A percentile compares a stretch with the other conserved stretches of the same genome.
These are phyloP conservation scores for Chaetomiaceae sp. DNA, from an alignment of 2,329 filamentous ascomycete genomes.

Conservation along the genomic window DNA sequence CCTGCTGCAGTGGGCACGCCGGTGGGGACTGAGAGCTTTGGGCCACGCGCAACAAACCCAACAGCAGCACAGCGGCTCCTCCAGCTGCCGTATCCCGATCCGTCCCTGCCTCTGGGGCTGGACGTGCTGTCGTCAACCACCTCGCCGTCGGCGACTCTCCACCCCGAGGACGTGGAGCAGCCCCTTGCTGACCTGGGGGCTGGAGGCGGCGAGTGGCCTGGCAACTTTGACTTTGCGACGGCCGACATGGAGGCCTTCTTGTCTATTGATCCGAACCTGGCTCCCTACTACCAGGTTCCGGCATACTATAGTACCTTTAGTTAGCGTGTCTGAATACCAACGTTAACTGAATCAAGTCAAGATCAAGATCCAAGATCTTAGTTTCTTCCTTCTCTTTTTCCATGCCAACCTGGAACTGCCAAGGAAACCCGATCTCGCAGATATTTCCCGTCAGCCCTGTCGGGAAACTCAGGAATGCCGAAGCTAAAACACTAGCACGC, in stretches of 20 bases:
- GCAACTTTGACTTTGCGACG: slow-evolving; percentile 4
- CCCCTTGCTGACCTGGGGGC: neutral
- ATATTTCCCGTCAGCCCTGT: too few species aligned
- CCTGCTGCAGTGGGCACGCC: too few species aligned
- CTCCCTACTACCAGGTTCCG: neutral
- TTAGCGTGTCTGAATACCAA: too few species aligned
- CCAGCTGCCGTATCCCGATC: neutral
- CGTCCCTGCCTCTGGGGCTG: neutral
- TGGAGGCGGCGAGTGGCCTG: neutral
- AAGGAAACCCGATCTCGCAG: too few species aligned
- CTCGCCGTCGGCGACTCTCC: neutral
- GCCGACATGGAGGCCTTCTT: slow-evolving; percentile 6
- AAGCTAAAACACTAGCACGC: too few species aligned
- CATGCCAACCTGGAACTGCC: too few species aligned
- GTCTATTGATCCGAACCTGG: slow-evolving; percentile 1
- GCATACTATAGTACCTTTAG: too few species aligned
- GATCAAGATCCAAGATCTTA: too few species aligned
- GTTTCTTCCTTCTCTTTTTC: too few species aligned
- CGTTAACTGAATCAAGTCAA: too few species aligned
- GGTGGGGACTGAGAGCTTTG: too few species aligned
- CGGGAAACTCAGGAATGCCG: too few species aligned
- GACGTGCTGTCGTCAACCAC: neutral
- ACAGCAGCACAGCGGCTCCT: neutral
- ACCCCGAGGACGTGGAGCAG: neutral
- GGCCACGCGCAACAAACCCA: neutral